Evolutionary conservation across 768 basidiomycete genomes (phyloP), one percentile per base, ranked within the genome.

Genomic region (Boletus sensibilis): DNA sequence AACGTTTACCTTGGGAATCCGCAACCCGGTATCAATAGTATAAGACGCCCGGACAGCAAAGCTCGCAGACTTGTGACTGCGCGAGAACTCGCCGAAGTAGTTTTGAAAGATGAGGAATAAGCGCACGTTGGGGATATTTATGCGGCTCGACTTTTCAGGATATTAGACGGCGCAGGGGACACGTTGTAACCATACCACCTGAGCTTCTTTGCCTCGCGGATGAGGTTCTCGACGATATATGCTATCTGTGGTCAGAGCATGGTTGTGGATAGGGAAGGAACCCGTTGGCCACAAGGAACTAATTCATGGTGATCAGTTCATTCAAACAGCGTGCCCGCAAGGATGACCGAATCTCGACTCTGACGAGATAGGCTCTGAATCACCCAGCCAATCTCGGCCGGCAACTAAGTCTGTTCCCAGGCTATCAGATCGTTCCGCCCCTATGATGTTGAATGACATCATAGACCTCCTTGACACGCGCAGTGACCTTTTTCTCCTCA

Each of bases 161-260:
- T 20, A 61, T 64, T 42, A 54, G 55, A 53, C 31, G 47, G 52
- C 29, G 25, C 35, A 52, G n/a, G 4, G 16, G 20, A 41, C 58
- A 66, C 59, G 65, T 55, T 61, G 50, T 3, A 47, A 46, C 39
- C 58, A 31, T 40, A 48, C 65, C 33, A n/a, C 42, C 34, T 16
- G 39, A 16, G 11, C 56, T 64, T 65, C 53, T 61, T 40, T 54
- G 62, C 64, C 65, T 62, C 60, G 31, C 16, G 59, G 48, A 56
- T 8, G 35, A 39, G 33, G 33, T 47, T 55, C 58, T 61, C 5
- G 45, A 38, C 5, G 18, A 34, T 38, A 34, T n/a, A 25, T 14
- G n/a, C 38, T 33, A 3, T 23, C 23, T n/a, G n/a, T 44, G 23
- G 7, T 27, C 27, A 25, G 20, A 43, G 33, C 9, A 12, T n/a